These are phyloP conservation scores for Globisporangium middletonii DNA, from an alignment of 352 stramenopile species.

Conservation along the genomic window DNA sequence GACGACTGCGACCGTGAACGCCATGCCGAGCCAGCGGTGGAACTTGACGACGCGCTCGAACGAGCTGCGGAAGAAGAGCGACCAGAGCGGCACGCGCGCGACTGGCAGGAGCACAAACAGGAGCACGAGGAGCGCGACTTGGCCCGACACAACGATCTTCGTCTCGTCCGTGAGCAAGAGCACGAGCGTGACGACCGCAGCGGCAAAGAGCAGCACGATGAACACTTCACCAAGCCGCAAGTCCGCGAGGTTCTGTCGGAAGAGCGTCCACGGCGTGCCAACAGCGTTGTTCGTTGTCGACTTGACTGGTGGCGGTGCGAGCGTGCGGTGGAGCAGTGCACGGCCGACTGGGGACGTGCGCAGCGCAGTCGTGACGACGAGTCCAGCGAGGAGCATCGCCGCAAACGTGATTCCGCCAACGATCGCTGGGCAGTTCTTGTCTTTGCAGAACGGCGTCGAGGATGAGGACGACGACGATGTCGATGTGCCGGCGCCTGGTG, in stretches of 20 bases:
- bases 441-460: slow-evolving; percentile 28
- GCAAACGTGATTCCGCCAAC: slow-evolving; percentile 47
- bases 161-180: slow-evolving; percentile 31
- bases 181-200: slow-evolving; percentile 25
- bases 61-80: slow-evolving; percentile 75
- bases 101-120: slow-evolving; percentile 81
- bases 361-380: slow-evolving; percentile 39
- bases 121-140: slow-evolving; percentile 56
- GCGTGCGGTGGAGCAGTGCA: slow-evolving; percentile 43
- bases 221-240: slow-evolving; percentile 51
- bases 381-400: slow-evolving; percentile 42
- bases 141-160: slow-evolving; percentile 36
- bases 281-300: slow-evolving; percentile 45
- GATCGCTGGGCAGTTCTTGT: slow-evolving; percentile 61
- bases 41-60: slow-evolving; percentile 84
- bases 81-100: slow-evolving; percentile 50
- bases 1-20: slow-evolving; percentile 40
- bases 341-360: slow-evolving; percentile 28
- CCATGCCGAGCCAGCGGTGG: slow-evolving; percentile 72
- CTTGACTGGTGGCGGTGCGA: slow-evolving; percentile 38
- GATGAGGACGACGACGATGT: not conserved
- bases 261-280: slow-evolving; percentile 30
- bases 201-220: slow-evolving; percentile 62
- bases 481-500: not conserved
- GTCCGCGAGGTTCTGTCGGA: slow-evolving; percentile 36